These are phyloP conservation scores for Termitomyces sp. DNA, from an alignment of 768 basidiomycete species.

Conservation along the genomic window DNA sequence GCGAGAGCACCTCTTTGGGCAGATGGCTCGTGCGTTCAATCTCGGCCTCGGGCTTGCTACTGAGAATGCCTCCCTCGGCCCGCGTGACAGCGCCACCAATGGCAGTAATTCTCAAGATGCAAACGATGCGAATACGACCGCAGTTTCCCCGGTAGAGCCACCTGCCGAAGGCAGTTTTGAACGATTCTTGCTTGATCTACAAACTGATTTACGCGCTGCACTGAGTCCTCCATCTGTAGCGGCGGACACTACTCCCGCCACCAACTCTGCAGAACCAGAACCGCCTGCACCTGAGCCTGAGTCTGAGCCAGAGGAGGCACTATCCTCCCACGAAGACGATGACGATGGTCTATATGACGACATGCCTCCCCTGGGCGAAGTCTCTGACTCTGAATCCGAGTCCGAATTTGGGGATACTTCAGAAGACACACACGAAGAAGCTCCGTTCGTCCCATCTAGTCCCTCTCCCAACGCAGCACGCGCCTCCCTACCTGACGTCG, in stretches of 20 bases:
- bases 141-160: slow-evolving; percentile 13
- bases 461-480: background rate
- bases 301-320: background rate
- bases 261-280: background rate
- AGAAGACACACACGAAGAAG: slow-evolving; percentile 24
- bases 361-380: slow-evolving; percentile 32
- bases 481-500: slow-evolving; percentile 7
- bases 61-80: slow-evolving; percentile 17
- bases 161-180: slow-evolving; percentile 73
- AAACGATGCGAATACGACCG: background rate
- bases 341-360: slow-evolving; percentile 17
- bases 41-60: slow-evolving; percentile 57
- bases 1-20: slow-evolving; percentile 70
- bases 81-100: background rate
- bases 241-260: background rate
- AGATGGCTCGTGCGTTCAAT: slow-evolving; percentile 82
- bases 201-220: slow-evolving; percentile 66
- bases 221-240: slow-evolving; percentile 30
- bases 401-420: slow-evolving; percentile 33
- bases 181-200: slow-evolving; percentile 76
- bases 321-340: background rate
- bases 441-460: background rate
- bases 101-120: background rate
- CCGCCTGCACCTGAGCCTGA: background rate
- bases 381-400: slow-evolving; percentile 35